Evolutionary conservation across 140 eudicot genomes (phyloP).

Genomic region (Bidens hawaiensis): DNA sequence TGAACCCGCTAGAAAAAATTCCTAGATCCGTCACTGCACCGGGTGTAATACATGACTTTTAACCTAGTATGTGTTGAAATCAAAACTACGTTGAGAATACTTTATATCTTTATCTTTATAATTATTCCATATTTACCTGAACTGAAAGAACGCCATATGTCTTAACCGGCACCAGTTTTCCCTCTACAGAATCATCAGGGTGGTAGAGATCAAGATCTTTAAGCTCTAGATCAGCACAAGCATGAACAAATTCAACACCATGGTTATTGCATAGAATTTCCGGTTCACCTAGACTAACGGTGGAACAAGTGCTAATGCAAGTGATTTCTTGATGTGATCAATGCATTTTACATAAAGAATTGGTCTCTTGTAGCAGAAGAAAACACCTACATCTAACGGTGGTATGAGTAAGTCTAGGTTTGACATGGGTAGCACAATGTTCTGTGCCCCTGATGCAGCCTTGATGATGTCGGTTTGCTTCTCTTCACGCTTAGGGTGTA

Average conservation of each 20-base stretch:
- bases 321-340: slow-evolving; percentile 36
- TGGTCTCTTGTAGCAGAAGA: slow-evolving; percentile 47
- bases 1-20: no score
- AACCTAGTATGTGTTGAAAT: no score
- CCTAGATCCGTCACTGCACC: no score
- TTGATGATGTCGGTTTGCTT: slow-evolving; percentile 33
- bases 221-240: slow-evolving; percentile 39
- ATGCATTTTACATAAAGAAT: not conserved
- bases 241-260: slow-evolving; percentile 53
- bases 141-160: slow-evolving; percentile 40
- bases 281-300: slow-evolving; percentile 41
- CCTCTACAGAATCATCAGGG: slow-evolving; percentile 36
- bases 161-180: slow-evolving; percentile 41
- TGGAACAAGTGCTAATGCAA: slow-evolving; percentile 39
- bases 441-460: slow-evolving; percentile 28
- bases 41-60: no score
- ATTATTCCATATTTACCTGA: no score
- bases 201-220: slow-evolving; percentile 37
- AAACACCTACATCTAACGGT: slow-evolving; percentile 39
- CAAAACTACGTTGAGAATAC: no score
- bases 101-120: no score
- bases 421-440: slow-evolving; percentile 44
- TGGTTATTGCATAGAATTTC: slow-evolving; percentile 51
- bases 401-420: slow-evolving; percentile 65
- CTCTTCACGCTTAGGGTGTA: no score